Evolutionary conservation across 495 filamentous ascomycete species (phyloP).

Genomic region (Pseudoneurospora amorphoporcata): DNA sequence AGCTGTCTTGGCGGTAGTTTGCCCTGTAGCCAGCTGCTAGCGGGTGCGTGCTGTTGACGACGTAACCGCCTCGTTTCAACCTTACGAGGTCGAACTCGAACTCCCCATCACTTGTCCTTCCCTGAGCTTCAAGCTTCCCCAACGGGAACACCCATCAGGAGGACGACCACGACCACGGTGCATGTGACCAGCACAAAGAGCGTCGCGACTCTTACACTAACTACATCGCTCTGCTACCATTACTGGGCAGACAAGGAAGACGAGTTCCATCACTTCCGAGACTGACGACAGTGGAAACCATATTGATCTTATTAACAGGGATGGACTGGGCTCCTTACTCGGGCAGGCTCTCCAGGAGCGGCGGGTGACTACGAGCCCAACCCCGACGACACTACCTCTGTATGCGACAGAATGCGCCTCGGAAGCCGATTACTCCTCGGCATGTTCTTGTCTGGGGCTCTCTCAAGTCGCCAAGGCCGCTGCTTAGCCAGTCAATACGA

Average conservation of each 20-base stretch:
- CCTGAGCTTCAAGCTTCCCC: background rate
- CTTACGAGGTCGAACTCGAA: background rate
- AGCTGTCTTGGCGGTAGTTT: slow-evolving; percentile 16
- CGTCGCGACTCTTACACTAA: background rate
- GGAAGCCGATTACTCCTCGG: slow-evolving; percentile 12
- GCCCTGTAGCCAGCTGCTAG: background rate
- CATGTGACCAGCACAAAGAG: slow-evolving; percentile 6
- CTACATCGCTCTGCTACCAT: background rate
- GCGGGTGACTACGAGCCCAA: slow-evolving; percentile 6
- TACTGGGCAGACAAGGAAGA: background rate
- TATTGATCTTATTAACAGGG: slow-evolving; percentile 1
- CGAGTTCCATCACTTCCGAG: background rate
- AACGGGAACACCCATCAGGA: background rate
- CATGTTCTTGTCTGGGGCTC: slow-evolving; percentile 22
- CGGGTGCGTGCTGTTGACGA: background rate
- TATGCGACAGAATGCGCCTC: slow-evolving; percentile 16
- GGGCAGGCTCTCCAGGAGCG: slow-evolving; percentile 1
- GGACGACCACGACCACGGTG: slow-evolving; percentile 9
- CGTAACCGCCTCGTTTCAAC: background rate
- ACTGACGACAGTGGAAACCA: background rate
- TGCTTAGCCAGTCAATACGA: background rate
- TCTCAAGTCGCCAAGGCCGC: slow-evolving; percentile 4
- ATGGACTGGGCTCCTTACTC: background rate
- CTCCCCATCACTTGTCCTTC: slow-evolving; percentile 6
- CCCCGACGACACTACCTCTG: slow-evolving; percentile 5